These are phyloP conservation scores for Fusarium sp. DNA, from an alignment of 2,329 filamentous ascomycete species.

Conservation along the genomic window DNA sequence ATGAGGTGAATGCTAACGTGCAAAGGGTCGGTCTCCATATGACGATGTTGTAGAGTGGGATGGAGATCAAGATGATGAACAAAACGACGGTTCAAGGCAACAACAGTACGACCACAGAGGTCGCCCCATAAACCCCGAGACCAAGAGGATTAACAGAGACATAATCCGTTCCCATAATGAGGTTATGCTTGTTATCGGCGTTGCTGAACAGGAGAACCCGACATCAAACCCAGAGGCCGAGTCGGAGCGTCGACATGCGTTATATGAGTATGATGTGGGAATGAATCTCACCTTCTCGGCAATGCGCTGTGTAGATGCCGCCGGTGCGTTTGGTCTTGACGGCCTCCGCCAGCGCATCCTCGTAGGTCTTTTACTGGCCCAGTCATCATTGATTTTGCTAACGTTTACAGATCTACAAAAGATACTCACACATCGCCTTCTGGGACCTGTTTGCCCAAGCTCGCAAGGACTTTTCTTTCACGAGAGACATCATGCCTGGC, in stretches of 20 bases:
- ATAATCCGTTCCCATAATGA: slow-evolving; percentile 72
- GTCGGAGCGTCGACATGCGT: slow-evolving; percentile 56
- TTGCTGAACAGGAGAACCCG: slow-evolving; percentile 68
- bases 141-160: slow-evolving; percentile 66
- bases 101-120: slow-evolving; percentile 67
- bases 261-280: slow-evolving; percentile 62
- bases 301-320: slow-evolving; percentile 51
- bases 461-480: slow-evolving; percentile 46
- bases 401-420: slow-evolving; percentile 61
- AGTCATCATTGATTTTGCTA: slow-evolving; percentile 7
- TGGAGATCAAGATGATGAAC: slow-evolving; percentile 47
- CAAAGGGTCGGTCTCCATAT: slow-evolving; percentile 69
- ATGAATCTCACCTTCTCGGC: slow-evolving; percentile 51
- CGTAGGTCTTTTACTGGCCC: slow-evolving; percentile 48
- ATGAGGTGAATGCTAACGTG: slow-evolving; percentile 12
- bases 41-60: slow-evolving; percentile 67
- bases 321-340: slow-evolving; percentile 64
- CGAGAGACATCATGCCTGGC: slow-evolving; percentile 49
- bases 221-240: slow-evolving; percentile 54
- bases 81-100: slow-evolving; percentile 51
- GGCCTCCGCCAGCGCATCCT: slow-evolving; percentile 67
- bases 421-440: slow-evolving; percentile 62
- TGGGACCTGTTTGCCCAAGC: slow-evolving; percentile 53
- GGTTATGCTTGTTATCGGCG: slow-evolving; percentile 72
- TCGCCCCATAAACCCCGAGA: slow-evolving; percentile 66